phyloP scores from a whole-genome alignment of 2,329 filamentous ascomycete species.

The Nectriaceae sp. region DNA sequence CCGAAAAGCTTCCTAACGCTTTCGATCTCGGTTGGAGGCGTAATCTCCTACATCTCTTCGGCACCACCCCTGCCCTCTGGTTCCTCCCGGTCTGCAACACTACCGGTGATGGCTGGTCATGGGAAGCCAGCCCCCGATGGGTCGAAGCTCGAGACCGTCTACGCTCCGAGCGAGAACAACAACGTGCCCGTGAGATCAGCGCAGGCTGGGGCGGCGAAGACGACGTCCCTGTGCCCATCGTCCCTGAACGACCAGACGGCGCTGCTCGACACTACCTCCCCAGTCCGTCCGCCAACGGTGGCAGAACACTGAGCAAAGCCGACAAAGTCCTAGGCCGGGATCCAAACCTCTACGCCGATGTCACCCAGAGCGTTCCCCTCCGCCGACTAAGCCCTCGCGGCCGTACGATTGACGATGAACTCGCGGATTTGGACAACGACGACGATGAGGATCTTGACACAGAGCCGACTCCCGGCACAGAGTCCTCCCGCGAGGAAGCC shows the following conservation, averaged over 20 bases:
- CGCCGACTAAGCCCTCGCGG: slow-evolving; percentile 49
- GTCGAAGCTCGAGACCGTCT: slow-evolving; percentile 68
- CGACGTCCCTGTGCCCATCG: slow-evolving; percentile 26
- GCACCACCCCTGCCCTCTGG: slow-evolving; percentile 73
- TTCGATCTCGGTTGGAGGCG: slow-evolving; percentile 85
- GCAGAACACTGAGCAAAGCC: slow-evolving; percentile 53
- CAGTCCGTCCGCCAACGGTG: slow-evolving; percentile 22
- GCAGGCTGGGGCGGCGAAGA: slow-evolving; percentile 64
- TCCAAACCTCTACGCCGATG: slow-evolving; percentile 56
- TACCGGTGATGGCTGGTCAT: slow-evolving; percentile 88
- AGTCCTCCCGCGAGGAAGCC: slow-evolving; percentile 35
- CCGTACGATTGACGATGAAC: slow-evolving; percentile 44
- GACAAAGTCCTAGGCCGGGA: slow-evolving; percentile 60
- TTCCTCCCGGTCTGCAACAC: slow-evolving; percentile 80
- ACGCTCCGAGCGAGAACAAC: slow-evolving; percentile 56
- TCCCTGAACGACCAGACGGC: slow-evolving; percentile 22
- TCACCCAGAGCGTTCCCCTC: slow-evolving; percentile 46
- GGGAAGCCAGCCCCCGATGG: slow-evolving; percentile 86
- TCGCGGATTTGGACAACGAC: slow-evolving; percentile 42
- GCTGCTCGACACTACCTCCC: slow-evolving; percentile 38
- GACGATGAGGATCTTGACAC: slow-evolving; percentile 38
- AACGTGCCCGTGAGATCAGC: slow-evolving; percentile 62
- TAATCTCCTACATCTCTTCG: slow-evolving; percentile 83
- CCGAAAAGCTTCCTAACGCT: slow-evolving; percentile 83
- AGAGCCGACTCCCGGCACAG: slow-evolving; percentile 31